Conservation (phyloP, 2,329 filamentous ascomycete species). For the Phyllachora maydis region DNA sequence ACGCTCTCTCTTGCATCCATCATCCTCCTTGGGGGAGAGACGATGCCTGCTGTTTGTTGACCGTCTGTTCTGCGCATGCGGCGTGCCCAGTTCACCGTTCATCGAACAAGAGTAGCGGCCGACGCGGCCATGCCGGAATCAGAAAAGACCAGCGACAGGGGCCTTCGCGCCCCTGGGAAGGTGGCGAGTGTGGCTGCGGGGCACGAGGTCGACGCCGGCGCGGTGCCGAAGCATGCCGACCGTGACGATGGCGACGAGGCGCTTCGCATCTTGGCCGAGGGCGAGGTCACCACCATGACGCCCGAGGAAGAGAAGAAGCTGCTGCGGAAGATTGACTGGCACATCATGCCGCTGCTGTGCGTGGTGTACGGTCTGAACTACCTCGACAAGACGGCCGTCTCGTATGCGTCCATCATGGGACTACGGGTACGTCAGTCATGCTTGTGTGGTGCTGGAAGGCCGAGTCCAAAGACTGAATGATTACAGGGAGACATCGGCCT, state of each 20-base stretch:
- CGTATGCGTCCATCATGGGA: constrained; percentile 31
- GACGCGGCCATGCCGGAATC: no score
- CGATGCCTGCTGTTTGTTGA: no score
- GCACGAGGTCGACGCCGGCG: no score
- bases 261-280: constrained; percentile 16
- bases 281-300: constrained; percentile 14
- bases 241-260: constrained; percentile 20
- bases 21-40: no score
- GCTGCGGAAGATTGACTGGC: constrained; percentile 21
- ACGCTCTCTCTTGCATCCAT: no score
- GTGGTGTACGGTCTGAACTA: constrained; percentile 36
- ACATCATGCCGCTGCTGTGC: constrained; percentile 30
- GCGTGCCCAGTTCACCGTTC: no score
- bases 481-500: constrained; percentile 17
- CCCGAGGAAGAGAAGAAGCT: constrained; percentile 17
- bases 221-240: constrained; percentile 13
- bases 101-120: no score
- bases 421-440: constrained; percentile 17
- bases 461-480: no score
- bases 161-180: no score
- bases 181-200: no score
- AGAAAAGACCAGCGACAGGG: constrained; percentile 4
- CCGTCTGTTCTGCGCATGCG: no score
- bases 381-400: constrained; percentile 21
- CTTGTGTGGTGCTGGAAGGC: no score